Evolutionary conservation across 2,329 filamentous ascomycete species (phyloP).

Genomic region (Lasiodiplodia hormozganensis): DNA sequence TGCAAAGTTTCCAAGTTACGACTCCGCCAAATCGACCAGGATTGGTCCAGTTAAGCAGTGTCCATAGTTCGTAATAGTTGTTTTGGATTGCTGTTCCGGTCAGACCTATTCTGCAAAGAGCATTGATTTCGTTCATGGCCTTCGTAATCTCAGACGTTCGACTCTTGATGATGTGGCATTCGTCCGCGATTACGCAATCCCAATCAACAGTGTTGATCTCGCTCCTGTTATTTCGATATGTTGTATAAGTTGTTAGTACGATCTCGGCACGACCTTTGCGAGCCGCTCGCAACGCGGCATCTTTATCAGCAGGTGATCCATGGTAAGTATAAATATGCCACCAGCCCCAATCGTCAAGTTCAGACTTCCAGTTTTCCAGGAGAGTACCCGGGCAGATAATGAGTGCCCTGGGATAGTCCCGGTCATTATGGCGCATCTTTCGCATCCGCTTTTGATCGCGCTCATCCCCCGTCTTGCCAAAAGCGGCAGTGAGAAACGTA

Average conservation of each 20-base stretch:
- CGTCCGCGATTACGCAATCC: constrained; percentile 94
- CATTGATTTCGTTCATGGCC: constrained; percentile 89
- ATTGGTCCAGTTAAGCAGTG: constrained; percentile 93
- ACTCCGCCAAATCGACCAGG: constrained; percentile 74
- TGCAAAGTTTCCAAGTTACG: constrained; percentile 77
- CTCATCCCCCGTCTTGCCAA: constrained; percentile 92
- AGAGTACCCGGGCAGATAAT: constrained; percentile 89
- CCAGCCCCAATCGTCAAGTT: constrained; percentile 91
- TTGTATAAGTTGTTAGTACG: constrained; percentile 92
- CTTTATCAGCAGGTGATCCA: constrained; percentile 67
- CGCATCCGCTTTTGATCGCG: constrained; percentile 86
- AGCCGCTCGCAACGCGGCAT: constrained; percentile 75
- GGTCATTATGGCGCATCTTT: constrained; percentile 71
- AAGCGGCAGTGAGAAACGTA: constrained; percentile 87
- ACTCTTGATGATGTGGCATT: constrained; percentile 91
- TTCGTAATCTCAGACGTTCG: constrained; percentile 76
- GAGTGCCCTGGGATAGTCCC: constrained; percentile 75
- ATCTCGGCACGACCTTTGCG: constrained; percentile 81
- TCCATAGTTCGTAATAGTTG: constrained; percentile 97
- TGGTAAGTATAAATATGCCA: constrained; percentile 89
- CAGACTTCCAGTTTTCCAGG: constrained; percentile 89
- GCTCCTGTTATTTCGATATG: constrained; percentile 78
- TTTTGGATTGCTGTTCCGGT: constrained; percentile 98
- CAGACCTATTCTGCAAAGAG: constrained; percentile 88
- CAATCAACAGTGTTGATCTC: constrained; percentile 85